phyloP scores from a whole-genome alignment of 2,329 filamentous ascomycete genomes.

The Zymoseptoria pseudotritici region DNA sequence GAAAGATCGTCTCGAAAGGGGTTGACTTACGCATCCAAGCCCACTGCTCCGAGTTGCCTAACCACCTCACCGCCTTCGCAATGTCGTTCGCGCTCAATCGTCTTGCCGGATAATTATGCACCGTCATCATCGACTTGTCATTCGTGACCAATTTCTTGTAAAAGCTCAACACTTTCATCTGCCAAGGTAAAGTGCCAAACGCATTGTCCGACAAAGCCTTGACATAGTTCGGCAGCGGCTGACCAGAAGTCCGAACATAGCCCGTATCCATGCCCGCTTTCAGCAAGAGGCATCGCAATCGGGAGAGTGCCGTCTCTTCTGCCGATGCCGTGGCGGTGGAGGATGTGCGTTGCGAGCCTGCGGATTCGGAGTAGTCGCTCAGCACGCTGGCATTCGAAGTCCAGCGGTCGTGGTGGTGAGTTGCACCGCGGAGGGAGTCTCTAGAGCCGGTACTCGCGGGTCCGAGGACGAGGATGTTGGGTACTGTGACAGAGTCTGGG shows the following conservation, averaged over 20 bases:
- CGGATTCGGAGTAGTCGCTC: slow-evolving; percentile 68
- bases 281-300: slow-evolving; percentile 69
- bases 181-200: slow-evolving; percentile 66
- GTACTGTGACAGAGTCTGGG: slow-evolving; percentile 61
- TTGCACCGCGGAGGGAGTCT: slow-evolving; percentile 32
- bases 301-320: slow-evolving; percentile 70
- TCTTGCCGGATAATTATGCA: slow-evolving; percentile 50
- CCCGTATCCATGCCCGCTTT: slow-evolving; percentile 82
- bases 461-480: slow-evolving; percentile 82
- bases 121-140: slow-evolving; percentile 59
- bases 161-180: slow-evolving; percentile 63
- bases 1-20: not conserved
- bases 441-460: slow-evolving; percentile 45
- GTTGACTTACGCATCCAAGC: slow-evolving; percentile 52
- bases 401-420: slow-evolving; percentile 62
- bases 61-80: slow-evolving; percentile 68
- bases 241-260: slow-evolving; percentile 55
- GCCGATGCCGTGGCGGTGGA: slow-evolving; percentile 60
- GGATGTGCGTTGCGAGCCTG: slow-evolving; percentile 55
- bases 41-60: slow-evolving; percentile 66
- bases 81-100: slow-evolving; percentile 66
- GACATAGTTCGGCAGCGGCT: slow-evolving; percentile 64
- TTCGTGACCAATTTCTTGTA: slow-evolving; percentile 74
- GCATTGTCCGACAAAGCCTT: slow-evolving; percentile 66
- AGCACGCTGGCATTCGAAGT: slow-evolving; percentile 68